Evolutionary conservation across 345 rosid species (phyloP), one percentile per base, ranked within the genome.

Genomic region (Pistacia vera): DNA sequence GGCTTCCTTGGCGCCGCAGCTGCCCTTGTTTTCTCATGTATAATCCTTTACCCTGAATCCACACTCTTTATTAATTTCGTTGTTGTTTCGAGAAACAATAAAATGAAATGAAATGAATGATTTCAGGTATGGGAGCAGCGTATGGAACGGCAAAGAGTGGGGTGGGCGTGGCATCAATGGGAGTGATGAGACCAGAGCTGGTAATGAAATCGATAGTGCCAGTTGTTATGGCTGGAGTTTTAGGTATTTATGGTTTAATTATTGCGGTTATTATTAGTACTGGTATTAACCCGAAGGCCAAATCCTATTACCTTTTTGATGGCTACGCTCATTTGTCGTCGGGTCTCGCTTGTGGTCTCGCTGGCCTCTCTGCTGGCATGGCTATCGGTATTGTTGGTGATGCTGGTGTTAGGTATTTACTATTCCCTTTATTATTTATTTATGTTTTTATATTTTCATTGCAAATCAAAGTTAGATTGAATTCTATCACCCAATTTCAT

Each of bases 161-260:
- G 35, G 95, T 90, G 2, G 97, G 95, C 0, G 93, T 92, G 78
- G 97, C 93, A 51, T 92, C 93, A 6, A 90, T 92, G 93, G 97
- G 95, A 51, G 97, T 92, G 77, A 92, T 92, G 97, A 86, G 97
- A 85, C 95, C 95, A 8, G 95, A 92, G 85, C 90, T 92, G 62
- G 95, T 90, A 52, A 92, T 90, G 97, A 90, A 92, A 76, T 92
- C 97, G 52, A 92, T 92, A 35, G 97, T 92, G 33, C 95, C 97
- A 0, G 95, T 92, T 71, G 97, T 92, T 60, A 92, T 92, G 97
- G 97, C 95, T 79, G 93, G 95, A 71, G 95, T 92, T 36, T 83
- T 92, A 66, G 93, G 97, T 85, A 92, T 90, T 52, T 92, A 92
- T 36, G 95, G 97, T 30, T 80, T 92, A 79, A 92, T 92, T 74